Percentiles rank a stretch among this genome's conserved stretches.
Evolutionary conservation across 2,329 filamentous ascomycete species (phyloP).

Genomic region (Aspergillaceae sp.): DNA sequence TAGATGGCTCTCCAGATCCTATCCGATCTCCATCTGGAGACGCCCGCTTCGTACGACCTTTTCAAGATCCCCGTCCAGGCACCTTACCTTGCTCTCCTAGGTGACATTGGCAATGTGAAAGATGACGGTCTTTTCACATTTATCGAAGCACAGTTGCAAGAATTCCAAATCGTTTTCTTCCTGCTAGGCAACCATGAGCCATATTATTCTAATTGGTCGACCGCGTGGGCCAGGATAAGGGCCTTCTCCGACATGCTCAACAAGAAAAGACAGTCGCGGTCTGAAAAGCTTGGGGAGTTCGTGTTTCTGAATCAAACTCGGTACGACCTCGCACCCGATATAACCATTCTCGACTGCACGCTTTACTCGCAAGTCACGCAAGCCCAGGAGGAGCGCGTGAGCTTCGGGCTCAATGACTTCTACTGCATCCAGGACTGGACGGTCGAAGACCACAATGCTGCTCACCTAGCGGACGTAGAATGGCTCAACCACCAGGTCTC

Average conservation of each 20-base stretch:
- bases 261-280: constrained; percentile 4
- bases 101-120: constrained; percentile 47
- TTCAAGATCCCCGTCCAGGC: constrained; percentile 43
- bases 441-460: constrained; percentile 21
- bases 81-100: constrained; percentile 47
- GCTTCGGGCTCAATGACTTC: constrained; percentile 45
- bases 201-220: constrained; percentile 30
- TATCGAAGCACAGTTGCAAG: constrained; percentile 39
- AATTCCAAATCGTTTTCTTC: constrained; percentile 45
- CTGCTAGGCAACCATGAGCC: constrained; percentile 52
- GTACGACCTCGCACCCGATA: constrained; percentile 27
- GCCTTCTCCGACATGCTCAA: constrained; percentile 17
- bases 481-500: constrained; percentile 35
- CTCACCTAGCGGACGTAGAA: constrained; percentile 25
- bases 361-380: constrained; percentile 43
- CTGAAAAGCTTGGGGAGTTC: constrained; percentile 23
- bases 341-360: constrained; percentile 41
- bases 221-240: constrained; percentile 13
- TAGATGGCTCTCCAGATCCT: constrained; percentile 38
- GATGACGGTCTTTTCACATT: constrained; percentile 41
- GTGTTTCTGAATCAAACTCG: constrained; percentile 35
- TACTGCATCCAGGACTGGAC: constrained; percentile 36
- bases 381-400: constrained; percentile 31
- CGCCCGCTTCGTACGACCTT: constrained; percentile 41
- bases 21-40: constrained; percentile 53